These are phyloP conservation scores for Neolentinus lepideus DNA, from an alignment of 1,284 basidiomycete species.

Conservation along the genomic window DNA sequence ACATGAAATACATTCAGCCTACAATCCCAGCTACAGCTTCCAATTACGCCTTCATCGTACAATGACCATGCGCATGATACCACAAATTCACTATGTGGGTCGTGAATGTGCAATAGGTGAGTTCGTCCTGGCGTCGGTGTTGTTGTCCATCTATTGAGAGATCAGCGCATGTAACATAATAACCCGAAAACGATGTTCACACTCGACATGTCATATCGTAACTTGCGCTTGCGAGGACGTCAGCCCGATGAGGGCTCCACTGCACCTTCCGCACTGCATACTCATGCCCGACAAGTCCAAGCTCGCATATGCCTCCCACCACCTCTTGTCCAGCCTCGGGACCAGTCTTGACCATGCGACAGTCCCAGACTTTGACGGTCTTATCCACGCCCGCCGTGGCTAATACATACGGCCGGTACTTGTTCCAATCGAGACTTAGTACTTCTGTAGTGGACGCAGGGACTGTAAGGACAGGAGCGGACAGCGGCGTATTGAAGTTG, in stretches of 20 bases:
- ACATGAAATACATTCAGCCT: conserved; percentile 72
- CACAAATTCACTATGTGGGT: conserved; percentile 92
- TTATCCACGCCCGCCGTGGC: conserved; percentile 83
- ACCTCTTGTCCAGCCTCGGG: conserved; percentile 31
- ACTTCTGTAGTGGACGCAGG: conserved; percentile 68
- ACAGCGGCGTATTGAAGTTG: conserved; percentile 53
- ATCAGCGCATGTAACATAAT: conserved; percentile 1
- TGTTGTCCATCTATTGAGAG: conserved; percentile 51
- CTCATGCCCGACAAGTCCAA: conserved; percentile 68
- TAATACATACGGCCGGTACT: conserved; percentile 75
- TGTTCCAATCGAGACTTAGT: conserved; percentile 88
- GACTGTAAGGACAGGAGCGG: conserved; percentile 60
- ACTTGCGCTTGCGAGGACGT: conserved; percentile 76
- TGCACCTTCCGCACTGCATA: conserved; percentile 78
- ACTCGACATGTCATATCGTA: conserved; percentile 97
- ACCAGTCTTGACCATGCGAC: conserved; percentile 64
- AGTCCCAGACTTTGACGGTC: conserved; percentile 78
- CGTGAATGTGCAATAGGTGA: conserved; percentile 65
- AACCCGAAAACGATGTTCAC: conserved; percentile 39
- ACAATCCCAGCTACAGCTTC: conserved; percentile 89
- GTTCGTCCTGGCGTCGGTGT: conserved; percentile 43
- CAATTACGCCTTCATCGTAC: conserved; percentile 80
- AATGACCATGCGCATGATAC: conserved; percentile 87
- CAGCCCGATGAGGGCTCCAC: conserved; percentile 70
- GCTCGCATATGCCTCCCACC: conserved; percentile 65